Conservation (phyloP, 2,329 filamentous ascomycete species). For the Colletotrichum tropicale region DNA sequence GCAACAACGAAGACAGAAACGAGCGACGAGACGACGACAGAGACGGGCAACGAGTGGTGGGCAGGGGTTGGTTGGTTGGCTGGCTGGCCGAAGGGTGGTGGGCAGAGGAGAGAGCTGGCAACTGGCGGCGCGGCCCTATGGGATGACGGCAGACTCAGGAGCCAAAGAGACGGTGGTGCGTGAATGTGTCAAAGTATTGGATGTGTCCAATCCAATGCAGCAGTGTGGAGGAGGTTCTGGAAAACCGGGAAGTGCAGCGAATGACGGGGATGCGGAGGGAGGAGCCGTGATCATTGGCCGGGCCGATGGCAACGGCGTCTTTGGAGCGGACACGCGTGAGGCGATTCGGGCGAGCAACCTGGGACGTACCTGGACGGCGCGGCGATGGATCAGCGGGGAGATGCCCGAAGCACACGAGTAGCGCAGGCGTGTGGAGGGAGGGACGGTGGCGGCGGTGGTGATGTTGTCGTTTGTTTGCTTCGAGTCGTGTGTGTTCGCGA, state of each 20-base stretch:
- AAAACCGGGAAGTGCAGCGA: slow-evolving; percentile 15
- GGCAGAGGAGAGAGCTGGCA: neutral
- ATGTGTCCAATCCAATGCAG: neutral
- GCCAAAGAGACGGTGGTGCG: neutral
- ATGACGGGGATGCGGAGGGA: slow-evolving; percentile 5
- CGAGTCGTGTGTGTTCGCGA: neutral
- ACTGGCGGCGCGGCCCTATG: slow-evolving; percentile 11
- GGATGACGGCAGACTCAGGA: slow-evolving; percentile 18
- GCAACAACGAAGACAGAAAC: neutral
- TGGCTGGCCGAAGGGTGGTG: neutral
- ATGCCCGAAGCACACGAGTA: neutral
- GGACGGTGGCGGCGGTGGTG: neutral
- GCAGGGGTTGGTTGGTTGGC: slow-evolving; percentile 1
- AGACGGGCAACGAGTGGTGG: neutral
- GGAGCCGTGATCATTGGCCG: slow-evolving; percentile 12
- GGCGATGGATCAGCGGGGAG: neutral
- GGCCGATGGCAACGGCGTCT: slow-evolving; percentile 5
- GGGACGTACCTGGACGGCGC: neutral
- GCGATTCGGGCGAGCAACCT: neutral
- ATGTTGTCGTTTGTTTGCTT: neutral
- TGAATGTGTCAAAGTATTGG: neutral
- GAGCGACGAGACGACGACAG: neutral
- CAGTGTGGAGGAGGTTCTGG: slow-evolving; percentile 14
- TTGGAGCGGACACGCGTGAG: neutral
- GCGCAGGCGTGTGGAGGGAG: neutral